Evolutionary conservation across 1,284 basidiomycete genomes (phyloP).

Genomic region (Coriolopsis trogii): DNA sequence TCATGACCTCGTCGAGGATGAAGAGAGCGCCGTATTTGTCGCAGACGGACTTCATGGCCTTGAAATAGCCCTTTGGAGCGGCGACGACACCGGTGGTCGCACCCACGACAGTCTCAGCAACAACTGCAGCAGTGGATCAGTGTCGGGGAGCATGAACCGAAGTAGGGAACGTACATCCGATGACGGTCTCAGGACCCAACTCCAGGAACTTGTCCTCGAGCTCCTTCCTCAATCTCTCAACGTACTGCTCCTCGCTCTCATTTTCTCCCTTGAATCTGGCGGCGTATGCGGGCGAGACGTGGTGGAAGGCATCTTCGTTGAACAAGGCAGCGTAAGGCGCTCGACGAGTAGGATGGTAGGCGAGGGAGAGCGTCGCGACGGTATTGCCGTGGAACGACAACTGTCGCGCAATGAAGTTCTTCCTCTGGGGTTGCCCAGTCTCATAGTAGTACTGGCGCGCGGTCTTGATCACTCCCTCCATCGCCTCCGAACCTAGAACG

Average conservation of each 20-base stretch:
- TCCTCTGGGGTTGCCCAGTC: slow-evolving; percentile 66
- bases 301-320: slow-evolving; percentile 68
- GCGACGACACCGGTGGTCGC: slow-evolving; percentile 78
- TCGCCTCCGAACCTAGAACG: slow-evolving; percentile 75
- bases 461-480: slow-evolving; percentile 81
- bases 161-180: slow-evolving; percentile 58
- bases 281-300: slow-evolving; percentile 86
- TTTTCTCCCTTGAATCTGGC: slow-evolving; percentile 69
- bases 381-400: slow-evolving; percentile 88
- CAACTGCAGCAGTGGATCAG: slow-evolving; percentile 49
- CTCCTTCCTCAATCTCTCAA: slow-evolving; percentile 73
- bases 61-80: slow-evolving; percentile 80
- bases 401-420: slow-evolving; percentile 78
- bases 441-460: slow-evolving; percentile 79
- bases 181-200: slow-evolving; percentile 79
- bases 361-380: slow-evolving; percentile 67
- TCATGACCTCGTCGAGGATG: slow-evolving; percentile 87
- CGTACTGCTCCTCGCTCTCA: slow-evolving; percentile 80
- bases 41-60: slow-evolving; percentile 86
- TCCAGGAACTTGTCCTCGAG: slow-evolving; percentile 83
- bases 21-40: slow-evolving; percentile 86
- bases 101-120: slow-evolving; percentile 83
- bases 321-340: slow-evolving; percentile 69
- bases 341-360: slow-evolving; percentile 66
- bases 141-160: background rate